These are phyloP conservation scores for Aspergillus pseudoterreus DNA, from an alignment of 2,329 filamentous ascomycete genomes.

Conservation along the genomic window DNA sequence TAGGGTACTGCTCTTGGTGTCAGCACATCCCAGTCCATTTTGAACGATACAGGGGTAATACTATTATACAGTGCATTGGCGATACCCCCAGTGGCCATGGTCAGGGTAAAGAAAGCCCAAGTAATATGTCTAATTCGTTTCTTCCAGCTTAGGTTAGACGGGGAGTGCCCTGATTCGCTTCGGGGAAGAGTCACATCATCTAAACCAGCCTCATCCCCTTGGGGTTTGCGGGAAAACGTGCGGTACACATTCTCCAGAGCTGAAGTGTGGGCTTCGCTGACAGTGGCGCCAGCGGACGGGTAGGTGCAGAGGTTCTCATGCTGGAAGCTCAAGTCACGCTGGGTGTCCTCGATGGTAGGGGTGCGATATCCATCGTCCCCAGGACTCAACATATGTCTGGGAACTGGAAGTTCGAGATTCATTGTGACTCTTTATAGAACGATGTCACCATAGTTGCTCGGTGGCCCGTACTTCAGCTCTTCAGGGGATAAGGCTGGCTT, in stretches of 20 bases:
- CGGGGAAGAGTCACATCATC: conserved; percentile 14
- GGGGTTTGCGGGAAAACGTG: conserved; percentile 17
- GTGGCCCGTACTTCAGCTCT: neutral
- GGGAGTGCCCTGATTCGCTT: conserved; percentile 11
- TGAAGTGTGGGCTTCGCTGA: conserved; percentile 24
- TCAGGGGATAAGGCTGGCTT: neutral
- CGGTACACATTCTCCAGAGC: conserved; percentile 25
- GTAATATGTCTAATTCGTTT: conserved; percentile 60
- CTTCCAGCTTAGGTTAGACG: conserved; percentile 42
- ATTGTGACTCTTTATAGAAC: conserved; percentile 6
- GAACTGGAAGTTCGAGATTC: conserved; percentile 17
- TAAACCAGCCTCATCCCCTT: conserved; percentile 8
- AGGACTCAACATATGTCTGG: conserved; percentile 34
- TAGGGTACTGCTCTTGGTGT: conserved; percentile 46
- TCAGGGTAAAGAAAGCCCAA: conserved; percentile 77
- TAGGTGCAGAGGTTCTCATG: conserved; percentile 10
- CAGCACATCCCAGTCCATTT: conserved; percentile 1
- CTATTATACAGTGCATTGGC: conserved; percentile 58
- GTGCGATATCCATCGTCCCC: conserved; percentile 45
- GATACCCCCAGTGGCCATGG: conserved; percentile 59
- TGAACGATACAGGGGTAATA: conserved; percentile 32
- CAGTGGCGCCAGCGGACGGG: conserved; percentile 9
- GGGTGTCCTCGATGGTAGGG: conserved; percentile 43
- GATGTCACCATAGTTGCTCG: neutral
- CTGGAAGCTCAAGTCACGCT: conserved; percentile 19